These are phyloP conservation scores for Trichoderma sp. DNA, from an alignment of 2,329 filamentous ascomycete species.

Conservation along the genomic window DNA sequence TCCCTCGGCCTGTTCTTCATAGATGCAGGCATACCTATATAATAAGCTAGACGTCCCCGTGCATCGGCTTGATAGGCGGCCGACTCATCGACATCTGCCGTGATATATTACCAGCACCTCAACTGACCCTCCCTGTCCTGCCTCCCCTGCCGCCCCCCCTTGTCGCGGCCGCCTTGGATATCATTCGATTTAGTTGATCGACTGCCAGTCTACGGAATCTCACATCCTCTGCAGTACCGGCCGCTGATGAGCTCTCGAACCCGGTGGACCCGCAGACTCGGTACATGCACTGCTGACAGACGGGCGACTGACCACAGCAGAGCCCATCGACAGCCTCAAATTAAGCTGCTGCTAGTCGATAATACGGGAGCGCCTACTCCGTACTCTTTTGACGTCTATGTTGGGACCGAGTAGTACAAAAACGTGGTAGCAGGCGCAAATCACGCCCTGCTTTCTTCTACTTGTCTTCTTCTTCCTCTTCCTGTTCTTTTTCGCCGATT, in stretches of 20 bases:
- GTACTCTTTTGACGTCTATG: not conserved
- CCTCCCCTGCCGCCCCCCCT: not conserved
- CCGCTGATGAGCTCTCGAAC: not conserved
- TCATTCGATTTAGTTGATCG: conserved; percentile 13
- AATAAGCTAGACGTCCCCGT: conserved; percentile 8
- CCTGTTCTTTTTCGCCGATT: not conserved
- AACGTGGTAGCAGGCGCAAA: conserved; percentile 2
- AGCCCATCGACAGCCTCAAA: conserved; percentile 17
- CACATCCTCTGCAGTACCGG: conserved; percentile 4
- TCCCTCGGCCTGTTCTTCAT: not conserved
- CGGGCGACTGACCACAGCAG: conserved; percentile 20
- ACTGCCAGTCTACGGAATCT: not conserved
- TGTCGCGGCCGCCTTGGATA: not conserved
- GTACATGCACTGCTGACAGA: conserved; percentile 20
- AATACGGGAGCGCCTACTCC: not conserved
- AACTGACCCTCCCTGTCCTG: not conserved
- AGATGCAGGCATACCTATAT: not conserved
- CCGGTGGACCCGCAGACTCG: conserved; percentile 15
- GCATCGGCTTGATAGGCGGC: conserved; percentile 5
- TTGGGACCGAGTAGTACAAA: not conserved
- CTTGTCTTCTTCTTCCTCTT: not conserved
- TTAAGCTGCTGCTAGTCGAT: not conserved
- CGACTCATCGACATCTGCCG: conserved; percentile 11
- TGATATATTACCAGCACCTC: conserved; percentile 10
- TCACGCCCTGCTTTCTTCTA: not conserved